Evolutionary conservation across 2,329 filamentous ascomycete genomes (phyloP).

Genomic region (Neonectria hederae): DNA sequence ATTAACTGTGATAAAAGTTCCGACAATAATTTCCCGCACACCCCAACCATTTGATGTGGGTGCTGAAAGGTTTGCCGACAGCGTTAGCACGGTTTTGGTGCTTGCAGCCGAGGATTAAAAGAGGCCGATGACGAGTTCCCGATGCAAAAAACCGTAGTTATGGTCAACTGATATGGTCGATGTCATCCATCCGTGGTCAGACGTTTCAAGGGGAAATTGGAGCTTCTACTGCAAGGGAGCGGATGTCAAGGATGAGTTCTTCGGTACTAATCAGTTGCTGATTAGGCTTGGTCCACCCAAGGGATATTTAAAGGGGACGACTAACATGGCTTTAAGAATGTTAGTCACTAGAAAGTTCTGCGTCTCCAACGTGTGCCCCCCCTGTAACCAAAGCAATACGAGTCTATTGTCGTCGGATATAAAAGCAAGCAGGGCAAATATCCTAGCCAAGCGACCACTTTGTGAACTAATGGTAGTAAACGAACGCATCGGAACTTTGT

Average conservation of each 20-base stretch:
- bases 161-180: no score
- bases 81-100: constrained; percentile 32
- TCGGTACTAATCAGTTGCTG: constrained; percentile 18
- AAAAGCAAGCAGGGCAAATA: no score
- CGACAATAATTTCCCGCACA: constrained; percentile 48
- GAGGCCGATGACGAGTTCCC: constrained; percentile 40
- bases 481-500: no score
- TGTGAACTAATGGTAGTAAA: no score
- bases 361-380: constrained; percentile 23
- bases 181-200: no score
- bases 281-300: not conserved
- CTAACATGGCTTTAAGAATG: constrained; percentile 36
- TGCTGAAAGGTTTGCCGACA: constrained; percentile 36
- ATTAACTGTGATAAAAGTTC: constrained; percentile 51
- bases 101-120: constrained; percentile 42
- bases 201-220: constrained; percentile 29
- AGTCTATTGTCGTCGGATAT: no score
- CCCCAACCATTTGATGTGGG: constrained; percentile 42
- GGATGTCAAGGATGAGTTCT: constrained; percentile 33
- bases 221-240: constrained; percentile 34
- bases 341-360: constrained; percentile 36
- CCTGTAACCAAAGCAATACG: no score
- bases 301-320: not conserved
- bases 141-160: not conserved
- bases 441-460: no score